Evolutionary conservation across 768 basidiomycete genomes (phyloP), one percentile per base, ranked within the genome.

Genomic region (Phaeotremella skinneri): DNA sequence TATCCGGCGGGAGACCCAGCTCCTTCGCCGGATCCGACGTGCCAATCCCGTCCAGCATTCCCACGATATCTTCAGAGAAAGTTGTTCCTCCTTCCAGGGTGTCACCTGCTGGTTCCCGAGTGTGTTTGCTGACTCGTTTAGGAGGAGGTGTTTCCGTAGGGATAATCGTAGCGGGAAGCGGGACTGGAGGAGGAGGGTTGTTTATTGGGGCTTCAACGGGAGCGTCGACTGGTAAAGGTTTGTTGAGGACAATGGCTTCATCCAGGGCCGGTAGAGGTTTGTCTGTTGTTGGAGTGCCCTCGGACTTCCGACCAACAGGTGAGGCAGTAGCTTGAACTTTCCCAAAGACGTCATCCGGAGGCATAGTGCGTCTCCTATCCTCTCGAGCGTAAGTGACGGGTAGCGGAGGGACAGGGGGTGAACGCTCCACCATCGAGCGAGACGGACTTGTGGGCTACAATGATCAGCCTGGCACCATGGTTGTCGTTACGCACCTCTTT

Each of bases 1-100:
- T 66, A 41, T 67, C 66, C 13, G 71, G 69, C 1, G 75, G 66
- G 9, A 76, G 55, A 3, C 75, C 75, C 17, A 76, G 48, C 47
- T 73, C 75, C 42, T 50, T 56, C 0, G 73, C 71, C 4, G 70
- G 66, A 13, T 68, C 57, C 17, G 61, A 53, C 34, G 69, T 59
- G 0, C 73, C 72, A 55, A 73, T 71, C n/a, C 59, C 55, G 11
- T 71, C 72, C 14, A 76, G 41, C 54, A 70, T 66, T 14, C 67
- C 73, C 25, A 63, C 68, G 20, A 76, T 65, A 26, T 71, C 64
- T 29, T 68, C 52, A 17, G 63, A 62, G 63, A 72, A 72, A 13
- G 59, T 27, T 31, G 14, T 16, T 26, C 20, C 13, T 27, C 37
- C 27, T 21, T 56, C 49, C 23, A 47, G 23, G 13, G 56, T 54